Percentiles rank a stretch among this genome's conserved stretches.
These are phyloP conservation scores for Fraxinus quadrangulata DNA, from an alignment of 257 asterid genomes.

Conservation along the genomic window DNA sequence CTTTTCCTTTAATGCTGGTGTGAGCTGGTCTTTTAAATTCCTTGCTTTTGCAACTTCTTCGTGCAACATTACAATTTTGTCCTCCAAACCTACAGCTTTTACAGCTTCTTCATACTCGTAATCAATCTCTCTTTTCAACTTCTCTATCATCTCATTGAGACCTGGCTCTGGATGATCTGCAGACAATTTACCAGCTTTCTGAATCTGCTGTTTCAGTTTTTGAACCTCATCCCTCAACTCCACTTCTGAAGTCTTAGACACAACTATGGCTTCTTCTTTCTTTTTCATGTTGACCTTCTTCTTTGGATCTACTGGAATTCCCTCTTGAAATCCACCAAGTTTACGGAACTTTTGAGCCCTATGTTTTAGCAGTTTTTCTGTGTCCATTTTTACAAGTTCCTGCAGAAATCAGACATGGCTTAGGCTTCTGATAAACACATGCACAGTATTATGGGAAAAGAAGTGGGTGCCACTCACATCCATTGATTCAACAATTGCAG, in stretches of 20 bases:
- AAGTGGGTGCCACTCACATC: constrained; percentile 62
- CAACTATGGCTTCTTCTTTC: constrained; percentile 59
- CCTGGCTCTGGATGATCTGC: constrained; percentile 35
- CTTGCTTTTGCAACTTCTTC: constrained; percentile 65
- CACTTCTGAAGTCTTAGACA: constrained; percentile 44
- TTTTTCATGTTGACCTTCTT: constrained; percentile 66
- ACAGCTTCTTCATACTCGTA: constrained; percentile 67
- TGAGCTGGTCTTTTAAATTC: constrained; percentile 46
- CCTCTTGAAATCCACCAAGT: constrained; percentile 70
- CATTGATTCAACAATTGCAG: constrained; percentile 76
- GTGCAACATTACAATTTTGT: constrained; percentile 50
- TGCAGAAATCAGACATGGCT: constrained; percentile 35
- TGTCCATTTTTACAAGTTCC: constrained; percentile 84
- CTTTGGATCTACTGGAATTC: constrained; percentile 63
- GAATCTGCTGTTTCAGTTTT: constrained; percentile 54
- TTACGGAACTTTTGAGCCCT: constrained; percentile 71
- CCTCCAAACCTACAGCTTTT: constrained; percentile 64
- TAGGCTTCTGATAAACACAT: constrained; percentile 23
- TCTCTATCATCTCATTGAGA: constrained; percentile 52
- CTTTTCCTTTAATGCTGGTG: constrained; percentile 57
- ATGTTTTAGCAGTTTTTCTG: constrained; percentile 61
- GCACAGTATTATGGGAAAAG: constrained; percentile 10
- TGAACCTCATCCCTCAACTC: constrained; percentile 67
- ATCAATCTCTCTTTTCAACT: constrained; percentile 58
- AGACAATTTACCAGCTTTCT: constrained; percentile 50